Conservation (phyloP, 169 alveolate genomes). For the Eimeria acervulina region DNA sequence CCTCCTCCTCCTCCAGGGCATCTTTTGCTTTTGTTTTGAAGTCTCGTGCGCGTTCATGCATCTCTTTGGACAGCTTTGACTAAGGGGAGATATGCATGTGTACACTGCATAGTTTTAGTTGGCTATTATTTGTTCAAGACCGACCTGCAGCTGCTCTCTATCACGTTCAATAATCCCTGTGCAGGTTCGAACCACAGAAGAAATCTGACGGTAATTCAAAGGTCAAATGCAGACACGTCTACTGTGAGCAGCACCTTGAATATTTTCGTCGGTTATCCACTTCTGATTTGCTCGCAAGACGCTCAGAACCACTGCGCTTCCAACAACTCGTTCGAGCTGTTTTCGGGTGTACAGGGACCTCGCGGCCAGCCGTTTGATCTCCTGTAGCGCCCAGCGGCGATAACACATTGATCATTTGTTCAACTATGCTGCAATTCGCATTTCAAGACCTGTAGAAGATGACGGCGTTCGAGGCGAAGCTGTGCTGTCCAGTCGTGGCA, state of each 20-base stretch:
- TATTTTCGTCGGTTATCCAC: constrained; percentile 44
- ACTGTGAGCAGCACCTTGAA: not conserved
- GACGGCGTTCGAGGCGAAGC: not conserved
- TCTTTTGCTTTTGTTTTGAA: not conserved
- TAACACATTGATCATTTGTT: not conserved
- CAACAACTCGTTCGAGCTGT: constrained; percentile 11
- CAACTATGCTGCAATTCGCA: not conserved
- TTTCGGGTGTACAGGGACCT: constrained; percentile 8
- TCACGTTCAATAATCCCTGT: constrained; percentile 27
- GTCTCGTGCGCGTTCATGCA: not conserved
- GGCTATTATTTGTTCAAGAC: not conserved
- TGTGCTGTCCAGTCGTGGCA: constrained; percentile 44
- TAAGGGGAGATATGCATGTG: not conserved
- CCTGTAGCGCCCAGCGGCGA: not conserved
- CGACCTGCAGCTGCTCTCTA: constrained; percentile 47
- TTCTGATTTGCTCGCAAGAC: not conserved
- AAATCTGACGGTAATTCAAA: not conserved
- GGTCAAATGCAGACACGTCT: not conserved
- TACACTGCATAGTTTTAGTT: not conserved
- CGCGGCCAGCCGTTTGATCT: constrained; percentile 2
- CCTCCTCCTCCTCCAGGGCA: not conserved
- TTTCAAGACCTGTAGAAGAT: constrained; percentile 36
- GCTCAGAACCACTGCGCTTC: not conserved
- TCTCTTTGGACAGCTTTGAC: constrained; percentile 17
- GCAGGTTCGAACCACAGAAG: not conserved